phyloP scores from a whole-genome alignment of 2,329 filamentous ascomycete genomes.

The Scedosporium boydii region DNA sequence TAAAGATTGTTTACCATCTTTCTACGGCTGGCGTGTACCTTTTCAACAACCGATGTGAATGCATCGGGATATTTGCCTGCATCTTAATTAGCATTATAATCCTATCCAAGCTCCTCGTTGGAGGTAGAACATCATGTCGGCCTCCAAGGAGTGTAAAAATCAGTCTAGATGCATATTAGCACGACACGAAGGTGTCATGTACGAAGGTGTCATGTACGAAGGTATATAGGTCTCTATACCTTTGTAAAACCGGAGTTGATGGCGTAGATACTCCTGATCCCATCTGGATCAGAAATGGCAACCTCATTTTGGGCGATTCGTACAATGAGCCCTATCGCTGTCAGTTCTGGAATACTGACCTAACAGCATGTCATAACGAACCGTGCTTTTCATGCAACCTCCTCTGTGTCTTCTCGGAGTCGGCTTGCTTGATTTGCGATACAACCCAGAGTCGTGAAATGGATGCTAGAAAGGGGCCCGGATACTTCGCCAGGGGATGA shows the following conservation, averaged over 20 bases:
- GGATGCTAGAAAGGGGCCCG: neutral
- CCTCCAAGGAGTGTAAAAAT: neutral
- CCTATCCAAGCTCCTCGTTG: too few relatives aligned
- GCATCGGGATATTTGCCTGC: neutral
- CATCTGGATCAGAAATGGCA: neutral
- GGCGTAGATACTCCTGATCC: neutral
- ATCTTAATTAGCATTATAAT: neutral
- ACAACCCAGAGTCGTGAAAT: neutral
- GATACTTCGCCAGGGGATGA: neutral
- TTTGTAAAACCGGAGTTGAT: neutral
- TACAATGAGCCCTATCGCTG: neutral
- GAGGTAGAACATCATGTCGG: neutral
- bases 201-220: neutral
- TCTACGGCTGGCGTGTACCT: neutral
- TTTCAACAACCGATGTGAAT: neutral
- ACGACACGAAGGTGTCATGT: neutral
- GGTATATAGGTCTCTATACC: neutral
- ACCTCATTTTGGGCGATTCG: neutral
- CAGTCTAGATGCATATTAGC: neutral
- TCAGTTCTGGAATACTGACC: neutral
- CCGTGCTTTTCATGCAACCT: neutral
- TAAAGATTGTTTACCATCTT: constrained; percentile 1
- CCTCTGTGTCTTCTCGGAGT: neutral
- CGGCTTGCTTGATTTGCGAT: neutral
- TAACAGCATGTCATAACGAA: neutral